Evolutionary conservation across 2,329 filamentous ascomycete genomes (phyloP).

Genomic region (Colletotrichum sp.): DNA sequence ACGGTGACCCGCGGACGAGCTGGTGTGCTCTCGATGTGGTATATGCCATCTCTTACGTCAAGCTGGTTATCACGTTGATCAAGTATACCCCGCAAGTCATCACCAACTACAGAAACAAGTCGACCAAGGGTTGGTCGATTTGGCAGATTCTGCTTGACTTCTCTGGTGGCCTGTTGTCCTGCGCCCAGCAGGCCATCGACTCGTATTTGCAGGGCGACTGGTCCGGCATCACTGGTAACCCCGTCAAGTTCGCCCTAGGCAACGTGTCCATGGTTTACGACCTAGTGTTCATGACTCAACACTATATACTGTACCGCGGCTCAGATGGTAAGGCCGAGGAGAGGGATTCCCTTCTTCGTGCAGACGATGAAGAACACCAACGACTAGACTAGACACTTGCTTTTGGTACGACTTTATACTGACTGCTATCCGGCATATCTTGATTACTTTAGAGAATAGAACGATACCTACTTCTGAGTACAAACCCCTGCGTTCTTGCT

Average conservation of each 20-base stretch:
- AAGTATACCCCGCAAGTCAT: conserved; percentile 92
- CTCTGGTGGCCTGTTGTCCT: conserved; percentile 78
- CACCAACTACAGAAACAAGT: conserved; percentile 83
- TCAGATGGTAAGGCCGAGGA: conserved; percentile 22
- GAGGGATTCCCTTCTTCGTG: conserved; percentile 17
- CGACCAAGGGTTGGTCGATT: conserved; percentile 89
- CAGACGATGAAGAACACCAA: conserved; percentile 21
- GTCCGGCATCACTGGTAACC: conserved; percentile 90
- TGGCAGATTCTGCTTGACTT: conserved; percentile 84
- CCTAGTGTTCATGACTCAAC: conserved; percentile 83
- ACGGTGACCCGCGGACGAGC: conserved; percentile 43
- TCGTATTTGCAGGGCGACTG: conserved; percentile 85
- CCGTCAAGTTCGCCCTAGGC: conserved; percentile 85
- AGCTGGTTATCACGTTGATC: conserved; percentile 84
- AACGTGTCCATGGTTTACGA: conserved; percentile 90
- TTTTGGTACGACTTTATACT: background rate
- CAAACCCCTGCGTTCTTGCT: background rate
- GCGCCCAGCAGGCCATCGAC: conserved; percentile 84
- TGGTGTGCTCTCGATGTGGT: conserved; percentile 70
- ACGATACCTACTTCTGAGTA: background rate
- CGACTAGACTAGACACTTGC: conserved; percentile 17
- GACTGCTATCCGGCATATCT: background rate
- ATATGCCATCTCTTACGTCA: conserved; percentile 82
- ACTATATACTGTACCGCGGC: conserved; percentile 76
- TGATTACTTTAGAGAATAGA: background rate